Conservation (phyloP, 2,329 filamentous ascomycete species). For the Aspergillus melleus region DNA sequence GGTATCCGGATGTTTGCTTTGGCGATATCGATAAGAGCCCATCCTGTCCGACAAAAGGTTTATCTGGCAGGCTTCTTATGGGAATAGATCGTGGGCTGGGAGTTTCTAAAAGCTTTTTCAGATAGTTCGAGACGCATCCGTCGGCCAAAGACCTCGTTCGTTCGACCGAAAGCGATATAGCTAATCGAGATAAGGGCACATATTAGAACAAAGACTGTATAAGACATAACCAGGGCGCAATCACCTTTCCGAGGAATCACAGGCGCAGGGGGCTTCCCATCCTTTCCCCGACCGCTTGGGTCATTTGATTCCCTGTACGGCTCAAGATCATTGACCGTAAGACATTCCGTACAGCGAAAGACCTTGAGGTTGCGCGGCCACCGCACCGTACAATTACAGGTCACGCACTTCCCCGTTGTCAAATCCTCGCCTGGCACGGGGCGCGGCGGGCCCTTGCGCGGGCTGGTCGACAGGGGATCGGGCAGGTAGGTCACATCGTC, state of each 20-base stretch:
- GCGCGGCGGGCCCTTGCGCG: conserved; percentile 37
- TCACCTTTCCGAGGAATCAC: conserved; percentile 27
- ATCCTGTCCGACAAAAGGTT: conserved; percentile 12
- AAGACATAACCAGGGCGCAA: conserved; percentile 7
- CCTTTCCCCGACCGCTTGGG: conserved; percentile 19
- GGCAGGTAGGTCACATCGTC: conserved; percentile 40
- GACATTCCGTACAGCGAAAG: conserved; percentile 80
- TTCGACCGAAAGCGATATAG: conserved; percentile 58
- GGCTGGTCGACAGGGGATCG: conserved; percentile 37
- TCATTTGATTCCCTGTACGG: conserved; percentile 36
- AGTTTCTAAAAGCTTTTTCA: conserved; percentile 42
- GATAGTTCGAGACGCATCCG: conserved; percentile 53
- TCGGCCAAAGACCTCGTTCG: conserved; percentile 61
- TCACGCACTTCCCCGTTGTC: conserved; percentile 75
- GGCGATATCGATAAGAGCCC: conserved; percentile 11
- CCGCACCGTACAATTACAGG: conserved; percentile 75
- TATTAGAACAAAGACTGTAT: neutral
- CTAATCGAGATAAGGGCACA: conserved; percentile 25
- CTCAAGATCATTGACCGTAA: conserved; percentile 79
- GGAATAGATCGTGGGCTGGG: conserved; percentile 21
- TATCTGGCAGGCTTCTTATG: conserved; percentile 15
- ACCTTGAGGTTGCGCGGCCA: conserved; percentile 73
- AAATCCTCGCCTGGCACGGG: conserved; percentile 58
- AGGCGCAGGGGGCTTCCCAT: conserved; percentile 17
- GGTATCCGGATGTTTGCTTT: conserved; percentile 13